Evolutionary conservation across 148 eudicot genomes (phyloP).

Genomic region (Talinum fruticosum): DNA sequence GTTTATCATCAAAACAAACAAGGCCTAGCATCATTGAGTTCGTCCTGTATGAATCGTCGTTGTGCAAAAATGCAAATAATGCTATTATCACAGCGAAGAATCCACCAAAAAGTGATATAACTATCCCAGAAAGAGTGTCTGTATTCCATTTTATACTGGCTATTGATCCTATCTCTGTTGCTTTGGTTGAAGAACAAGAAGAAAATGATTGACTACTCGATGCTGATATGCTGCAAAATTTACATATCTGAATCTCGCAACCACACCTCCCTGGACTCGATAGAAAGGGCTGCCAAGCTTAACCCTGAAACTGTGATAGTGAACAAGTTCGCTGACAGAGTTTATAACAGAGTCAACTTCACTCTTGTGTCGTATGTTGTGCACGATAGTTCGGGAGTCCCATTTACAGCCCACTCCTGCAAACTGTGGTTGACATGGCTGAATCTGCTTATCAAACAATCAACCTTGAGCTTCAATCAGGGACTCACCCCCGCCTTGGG

Average conservation of each 20-base stretch:
- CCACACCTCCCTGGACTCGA: conserved; percentile 44
- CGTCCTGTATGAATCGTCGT: too few relatives aligned
- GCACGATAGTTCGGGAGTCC: conserved; percentile 59
- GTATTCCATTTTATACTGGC: not conserved
- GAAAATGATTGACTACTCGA: conserved; percentile 38
- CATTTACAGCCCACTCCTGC: conserved; percentile 52
- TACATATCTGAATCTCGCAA: conserved; percentile 58
- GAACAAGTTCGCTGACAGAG: conserved; percentile 52
- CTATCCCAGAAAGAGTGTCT: too few relatives aligned
- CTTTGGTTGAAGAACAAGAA: conserved; percentile 35
- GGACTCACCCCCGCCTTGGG: conserved; percentile 63
- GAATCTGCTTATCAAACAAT: conserved; percentile 56
- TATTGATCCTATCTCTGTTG: not conserved
- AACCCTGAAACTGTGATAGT: conserved; percentile 52
- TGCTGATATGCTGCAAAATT: conserved; percentile 61
- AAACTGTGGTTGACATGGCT: conserved; percentile 50
- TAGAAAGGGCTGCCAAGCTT: conserved; percentile 50
- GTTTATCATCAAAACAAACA: too few relatives aligned
- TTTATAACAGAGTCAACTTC: conserved; percentile 49
- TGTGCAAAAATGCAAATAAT: too few relatives aligned
- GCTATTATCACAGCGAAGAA: too few relatives aligned
- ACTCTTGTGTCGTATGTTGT: conserved; percentile 54
- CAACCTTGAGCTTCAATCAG: conserved; percentile 54
- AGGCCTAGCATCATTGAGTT: too few relatives aligned
- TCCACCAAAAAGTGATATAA: too few relatives aligned